phyloP scores from a whole-genome alignment of 352 stramenopile genomes.

The Phytophthora boehmeriae region DNA sequence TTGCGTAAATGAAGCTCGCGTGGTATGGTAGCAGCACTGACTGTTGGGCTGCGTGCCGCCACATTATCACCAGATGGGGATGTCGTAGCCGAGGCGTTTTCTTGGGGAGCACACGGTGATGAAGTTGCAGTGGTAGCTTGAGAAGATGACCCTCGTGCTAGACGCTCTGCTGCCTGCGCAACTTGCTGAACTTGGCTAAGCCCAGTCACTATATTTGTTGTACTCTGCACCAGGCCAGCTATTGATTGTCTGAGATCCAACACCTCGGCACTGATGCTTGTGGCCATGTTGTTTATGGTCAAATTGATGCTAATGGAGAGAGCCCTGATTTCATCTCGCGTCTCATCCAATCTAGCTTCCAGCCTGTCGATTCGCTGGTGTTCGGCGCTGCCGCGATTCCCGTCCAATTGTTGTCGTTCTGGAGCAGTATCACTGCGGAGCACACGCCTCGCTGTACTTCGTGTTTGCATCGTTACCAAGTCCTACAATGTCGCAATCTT shows the following conservation, averaged over 20 bases:
- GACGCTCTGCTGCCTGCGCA: neutral
- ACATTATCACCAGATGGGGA: neutral
- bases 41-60: neutral
- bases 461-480: conserved; percentile 6
- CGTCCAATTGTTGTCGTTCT: neutral
- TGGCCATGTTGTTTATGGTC: neutral
- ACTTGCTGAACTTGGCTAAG: neutral
- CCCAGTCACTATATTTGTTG: neutral
- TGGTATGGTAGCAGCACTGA: neutral
- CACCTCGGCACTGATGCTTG: neutral
- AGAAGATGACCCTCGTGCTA: neutral
- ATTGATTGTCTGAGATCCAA: neutral
- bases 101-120: neutral
- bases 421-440: neutral
- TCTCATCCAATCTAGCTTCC: neutral
- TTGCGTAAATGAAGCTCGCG: neutral
- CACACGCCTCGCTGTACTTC: conserved; percentile 1
- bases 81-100: neutral
- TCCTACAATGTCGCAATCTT: conserved; percentile 6
- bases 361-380: neutral
- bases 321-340: neutral
- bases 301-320: neutral
- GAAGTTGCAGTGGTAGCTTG: neutral
- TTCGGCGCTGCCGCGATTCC: neutral
- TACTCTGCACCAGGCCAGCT: neutral